Base-by-base conservation (phyloP, 345 rosid species). In the Brassica nigra region DNA sequence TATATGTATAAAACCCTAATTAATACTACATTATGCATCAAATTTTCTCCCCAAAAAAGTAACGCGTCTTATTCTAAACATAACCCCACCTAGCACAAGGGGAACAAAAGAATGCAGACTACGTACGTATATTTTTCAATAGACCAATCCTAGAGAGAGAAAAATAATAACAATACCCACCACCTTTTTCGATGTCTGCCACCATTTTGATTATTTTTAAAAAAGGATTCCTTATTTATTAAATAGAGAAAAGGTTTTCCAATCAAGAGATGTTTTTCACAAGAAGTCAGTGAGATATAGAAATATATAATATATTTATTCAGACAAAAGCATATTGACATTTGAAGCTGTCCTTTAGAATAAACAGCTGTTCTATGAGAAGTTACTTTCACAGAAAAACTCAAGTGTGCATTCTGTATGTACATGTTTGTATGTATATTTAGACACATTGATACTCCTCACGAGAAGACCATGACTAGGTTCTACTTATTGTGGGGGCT, bases 291-390 rank as follows among this genome's bases (percentile, higher is more conserved):
- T 15, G 76, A 63, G 5, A 55, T 37, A 49, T 3, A 14, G 16
- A 4, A 49, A 49, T 49, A 49, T 44, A 30, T 44, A n/a, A 49
- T 71, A 71, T 57, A n/a, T 66, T 9, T 47, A 44, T 47, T 68
- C 49, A 67, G 78, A 73, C 70, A 68, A 74, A 80, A 55, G 67
- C 58, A 18, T 20, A 30, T 75, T 52, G 83, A 75, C 79, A 47
- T 55, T 36, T 55, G 83, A 80, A 69, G 68, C 80, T 80, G 83
- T 80, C 83, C 42, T 33, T 65, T 67, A 64, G 73, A 80, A 70
- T 76, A 80, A 65, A 80, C 83, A 76, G 83, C 83, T 80, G 76
- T 67, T 44, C 27, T 69, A 14, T 29, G 57, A 70, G 57, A 49
- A 49, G 71, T 34, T 29, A 8, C 66, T 12, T 62, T 70, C 64